These are phyloP conservation scores for Colletotrichum sansevieriae DNA, from an alignment of 2,329 filamentous ascomycete species.

Conservation along the genomic window DNA sequence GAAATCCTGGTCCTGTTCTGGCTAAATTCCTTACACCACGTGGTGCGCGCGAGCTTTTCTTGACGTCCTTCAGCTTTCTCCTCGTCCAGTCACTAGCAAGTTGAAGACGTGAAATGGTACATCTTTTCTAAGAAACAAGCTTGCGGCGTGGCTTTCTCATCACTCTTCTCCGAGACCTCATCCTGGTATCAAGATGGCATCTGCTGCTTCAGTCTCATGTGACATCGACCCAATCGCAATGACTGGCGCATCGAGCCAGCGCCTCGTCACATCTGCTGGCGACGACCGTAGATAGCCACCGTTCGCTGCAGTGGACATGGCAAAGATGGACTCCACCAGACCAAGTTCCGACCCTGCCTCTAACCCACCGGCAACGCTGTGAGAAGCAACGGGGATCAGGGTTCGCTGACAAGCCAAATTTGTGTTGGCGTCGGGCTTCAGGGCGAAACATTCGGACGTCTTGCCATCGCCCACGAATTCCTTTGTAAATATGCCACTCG, in stretches of 20 bases:
- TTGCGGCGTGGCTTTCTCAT: too few relatives aligned
- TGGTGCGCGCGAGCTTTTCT: too few relatives aligned
- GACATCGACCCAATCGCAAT: neutral
- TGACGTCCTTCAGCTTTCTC: too few relatives aligned
- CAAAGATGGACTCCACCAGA: slow-evolving; percentile 34
- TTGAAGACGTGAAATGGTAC: too few relatives aligned
- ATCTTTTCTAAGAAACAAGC: too few relatives aligned
- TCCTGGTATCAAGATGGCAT: neutral
- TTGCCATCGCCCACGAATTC: neutral
- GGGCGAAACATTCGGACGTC: slow-evolving; percentile 9
- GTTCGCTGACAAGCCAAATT: slow-evolving; percentile 45
- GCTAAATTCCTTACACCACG: too few relatives aligned
- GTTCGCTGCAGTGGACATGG: slow-evolving; percentile 22
- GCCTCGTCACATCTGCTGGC: neutral
- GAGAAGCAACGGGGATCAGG: slow-evolving; percentile 39
- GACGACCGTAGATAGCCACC: neutral
- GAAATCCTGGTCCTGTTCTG: too few relatives aligned
- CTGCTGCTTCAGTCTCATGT: neutral
- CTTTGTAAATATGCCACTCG: neutral
- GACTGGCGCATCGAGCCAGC: slow-evolving; percentile 24
- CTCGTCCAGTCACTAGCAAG: too few relatives aligned
- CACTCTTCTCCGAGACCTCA: too few relatives aligned
- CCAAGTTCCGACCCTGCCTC: neutral
- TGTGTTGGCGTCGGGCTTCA: slow-evolving; percentile 48
- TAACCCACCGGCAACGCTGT: neutral